Evolutionary conservation across 78 protist species (phyloP).

Genomic region (Isochrysis galbana): DNA sequence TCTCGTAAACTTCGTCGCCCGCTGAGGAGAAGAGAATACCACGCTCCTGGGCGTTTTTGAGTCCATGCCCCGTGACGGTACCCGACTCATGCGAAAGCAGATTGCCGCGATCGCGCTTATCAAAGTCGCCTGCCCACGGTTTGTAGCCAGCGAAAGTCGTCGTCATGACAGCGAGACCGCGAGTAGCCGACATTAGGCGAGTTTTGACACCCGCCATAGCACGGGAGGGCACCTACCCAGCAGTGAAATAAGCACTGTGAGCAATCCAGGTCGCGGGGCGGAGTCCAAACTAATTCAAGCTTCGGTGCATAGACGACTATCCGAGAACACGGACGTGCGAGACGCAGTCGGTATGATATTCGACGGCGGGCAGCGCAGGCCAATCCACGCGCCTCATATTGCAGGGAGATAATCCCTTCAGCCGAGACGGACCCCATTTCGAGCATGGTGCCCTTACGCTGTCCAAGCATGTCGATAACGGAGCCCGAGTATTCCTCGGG

Average conservation of each 20-base stretch:
- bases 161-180: constrained; percentile 77
- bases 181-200: constrained; percentile 37
- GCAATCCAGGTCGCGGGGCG: too few species aligned
- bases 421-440: not conserved
- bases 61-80: not conserved
- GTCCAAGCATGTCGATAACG: constrained; percentile 54
- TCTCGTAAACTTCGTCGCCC: constrained; percentile 48
- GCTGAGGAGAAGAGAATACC: constrained; percentile 74
- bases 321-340: too few species aligned
- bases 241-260: too few species aligned
- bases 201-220: not conserved
- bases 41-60: constrained; percentile 42
- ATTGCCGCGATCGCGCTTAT: not conserved
- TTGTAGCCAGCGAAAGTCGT: constrained; percentile 61
- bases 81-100: not conserved
- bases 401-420: constrained; percentile 48
- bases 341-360: too few species aligned
- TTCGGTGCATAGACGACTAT: too few species aligned
- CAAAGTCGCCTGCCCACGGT: constrained; percentile 39
- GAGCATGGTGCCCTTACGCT: not conserved
- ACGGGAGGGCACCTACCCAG: not conserved
- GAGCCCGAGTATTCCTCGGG: constrained; percentile 65
- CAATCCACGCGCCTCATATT: constrained; percentile 60
- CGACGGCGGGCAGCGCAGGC: too few species aligned
- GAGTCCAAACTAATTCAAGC: too few species aligned